These are phyloP conservation scores for Pseudocercospora musae DNA, from an alignment of 2,329 filamentous ascomycete genomes.

Conservation along the genomic window DNA sequence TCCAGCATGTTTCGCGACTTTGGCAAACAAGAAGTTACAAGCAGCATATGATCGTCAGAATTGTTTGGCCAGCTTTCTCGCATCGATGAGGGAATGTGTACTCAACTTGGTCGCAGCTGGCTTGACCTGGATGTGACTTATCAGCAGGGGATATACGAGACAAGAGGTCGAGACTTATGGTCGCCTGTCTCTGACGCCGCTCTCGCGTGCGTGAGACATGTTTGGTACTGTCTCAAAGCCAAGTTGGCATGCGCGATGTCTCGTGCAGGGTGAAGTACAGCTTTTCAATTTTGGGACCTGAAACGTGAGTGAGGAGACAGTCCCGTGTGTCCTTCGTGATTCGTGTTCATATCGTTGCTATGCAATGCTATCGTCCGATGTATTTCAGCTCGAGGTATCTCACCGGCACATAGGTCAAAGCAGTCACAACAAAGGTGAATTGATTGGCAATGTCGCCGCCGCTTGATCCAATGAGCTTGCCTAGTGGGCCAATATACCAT, in stretches of 20 bases:
- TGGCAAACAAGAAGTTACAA: neutral
- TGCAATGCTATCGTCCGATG: constrained; percentile 35
- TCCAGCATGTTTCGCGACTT: neutral
- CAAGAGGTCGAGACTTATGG: neutral
- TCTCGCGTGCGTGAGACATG: no score
- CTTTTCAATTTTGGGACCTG: neutral
- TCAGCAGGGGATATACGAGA: neutral
- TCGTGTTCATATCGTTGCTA: neutral
- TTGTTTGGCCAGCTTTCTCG: neutral
- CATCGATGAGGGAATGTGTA: neutral
- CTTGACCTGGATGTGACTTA: neutral
- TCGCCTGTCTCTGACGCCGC: no score
- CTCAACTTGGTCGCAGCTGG: neutral
- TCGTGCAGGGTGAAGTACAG: neutral
- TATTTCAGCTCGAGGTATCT: constrained; percentile 50
- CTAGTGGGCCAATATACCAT: constrained; percentile 52
- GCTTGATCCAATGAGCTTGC: constrained; percentile 52
- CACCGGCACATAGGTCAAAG: constrained; percentile 47
- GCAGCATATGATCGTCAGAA: neutral
- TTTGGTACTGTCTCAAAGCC: no score
- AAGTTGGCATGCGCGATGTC: neutral
- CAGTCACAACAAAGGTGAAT: constrained; percentile 51
- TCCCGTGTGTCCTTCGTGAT: neutral
- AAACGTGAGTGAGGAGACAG: neutral
- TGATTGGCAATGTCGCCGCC: constrained; percentile 58